Conservation (phyloP, 2,329 filamentous ascomycete species). For the Claviceps fusiformis region DNA sequence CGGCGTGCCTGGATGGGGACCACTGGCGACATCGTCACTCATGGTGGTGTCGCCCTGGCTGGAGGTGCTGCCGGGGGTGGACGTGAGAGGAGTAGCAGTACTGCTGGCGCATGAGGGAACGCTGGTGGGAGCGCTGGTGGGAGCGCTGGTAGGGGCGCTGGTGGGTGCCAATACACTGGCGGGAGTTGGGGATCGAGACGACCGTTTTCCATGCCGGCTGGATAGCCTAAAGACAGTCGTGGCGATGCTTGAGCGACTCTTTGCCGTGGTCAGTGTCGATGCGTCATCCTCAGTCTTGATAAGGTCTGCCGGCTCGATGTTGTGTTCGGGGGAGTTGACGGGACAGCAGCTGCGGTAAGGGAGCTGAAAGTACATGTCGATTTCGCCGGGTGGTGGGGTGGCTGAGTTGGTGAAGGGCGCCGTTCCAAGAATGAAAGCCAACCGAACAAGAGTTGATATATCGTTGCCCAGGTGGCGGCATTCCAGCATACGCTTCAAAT, state of each 20-base stretch:
- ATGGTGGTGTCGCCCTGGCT: constrained; percentile 17
- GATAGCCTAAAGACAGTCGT: constrained; percentile 19
- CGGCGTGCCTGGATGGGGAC: constrained; percentile 27
- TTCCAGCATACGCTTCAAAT: constrained; percentile 31
- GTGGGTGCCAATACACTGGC: constrained; percentile 10
- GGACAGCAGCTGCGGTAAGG: constrained; percentile 23
- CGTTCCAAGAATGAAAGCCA: constrained; percentile 30
- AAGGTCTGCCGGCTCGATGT: constrained; percentile 9
- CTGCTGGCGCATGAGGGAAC: background rate
- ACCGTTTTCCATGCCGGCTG: constrained; percentile 21
- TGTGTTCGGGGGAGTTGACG: constrained; percentile 19
- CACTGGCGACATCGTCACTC: constrained; percentile 19
- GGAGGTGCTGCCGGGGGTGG: background rate
- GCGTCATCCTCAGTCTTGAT: constrained; percentile 18
- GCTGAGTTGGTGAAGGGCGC: constrained; percentile 23
- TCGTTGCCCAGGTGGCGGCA: constrained; percentile 28
- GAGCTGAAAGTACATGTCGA: constrained; percentile 25
- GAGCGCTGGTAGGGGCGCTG: background rate
- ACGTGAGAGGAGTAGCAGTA: background rate
- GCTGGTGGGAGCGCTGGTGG: background rate
- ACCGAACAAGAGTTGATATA: constrained; percentile 27
- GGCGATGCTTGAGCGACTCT: constrained; percentile 15
- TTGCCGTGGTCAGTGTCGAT: constrained; percentile 15
- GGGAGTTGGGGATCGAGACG: constrained; percentile 23
- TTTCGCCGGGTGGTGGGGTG: constrained; percentile 24